Evolutionary conservation across 1,139 yeast species (phyloP).

Genomic region (Zhuliangozyma parablackwelliae): DNA sequence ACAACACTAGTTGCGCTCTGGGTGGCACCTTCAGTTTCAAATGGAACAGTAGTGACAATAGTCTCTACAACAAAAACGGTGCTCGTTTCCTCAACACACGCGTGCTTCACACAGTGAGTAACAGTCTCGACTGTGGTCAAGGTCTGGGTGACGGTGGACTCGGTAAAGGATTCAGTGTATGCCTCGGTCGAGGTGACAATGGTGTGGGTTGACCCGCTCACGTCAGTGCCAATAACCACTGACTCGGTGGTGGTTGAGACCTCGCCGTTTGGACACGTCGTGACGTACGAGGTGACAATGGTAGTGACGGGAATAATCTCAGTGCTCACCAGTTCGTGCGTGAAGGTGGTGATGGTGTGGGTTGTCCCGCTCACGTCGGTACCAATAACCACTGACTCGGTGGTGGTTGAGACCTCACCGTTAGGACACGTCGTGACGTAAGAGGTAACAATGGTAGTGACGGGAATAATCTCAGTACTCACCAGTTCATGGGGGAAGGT

Average conservation of each 20-base stretch:
- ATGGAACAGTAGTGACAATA: slow-evolving; percentile 2
- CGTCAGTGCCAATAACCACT: neutral
- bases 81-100: slow-evolving; percentile 1
- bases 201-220: neutral
- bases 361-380: no score
- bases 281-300: neutral
- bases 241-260: neutral
- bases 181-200: slow-evolving; percentile 1
- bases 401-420: neutral
- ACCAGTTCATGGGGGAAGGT: no score
- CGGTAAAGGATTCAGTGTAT: neutral
- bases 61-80: neutral
- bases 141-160: neutral
- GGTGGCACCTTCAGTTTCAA: neutral
- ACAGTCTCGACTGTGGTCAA: neutral
- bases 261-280: neutral
- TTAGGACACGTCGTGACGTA: neutral
- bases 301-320: neutral
- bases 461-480: neutral
- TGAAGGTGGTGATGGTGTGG: neutral
- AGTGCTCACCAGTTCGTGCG: neutral
- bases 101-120: slow-evolving; percentile 3
- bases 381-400: neutral
- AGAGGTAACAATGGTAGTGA: neutral
- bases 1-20: slow-evolving; percentile 23